Evolutionary conservation across 1,139 yeast species (phyloP).

Genomic region (Pneumocystis jirovecii): DNA sequence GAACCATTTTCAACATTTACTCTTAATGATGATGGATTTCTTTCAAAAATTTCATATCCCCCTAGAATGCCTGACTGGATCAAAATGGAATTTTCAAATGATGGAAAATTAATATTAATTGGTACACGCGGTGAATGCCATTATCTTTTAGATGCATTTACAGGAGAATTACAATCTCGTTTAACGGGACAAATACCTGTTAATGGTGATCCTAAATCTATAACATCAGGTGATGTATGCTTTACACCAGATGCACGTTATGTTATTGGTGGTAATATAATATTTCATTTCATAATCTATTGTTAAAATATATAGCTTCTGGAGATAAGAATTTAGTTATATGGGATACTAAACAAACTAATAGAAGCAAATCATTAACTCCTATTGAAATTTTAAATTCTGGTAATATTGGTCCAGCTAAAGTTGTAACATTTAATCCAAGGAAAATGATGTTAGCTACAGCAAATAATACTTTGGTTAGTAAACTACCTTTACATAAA

Average conservation of each 20-base stretch:
- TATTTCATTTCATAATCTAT: neutral
- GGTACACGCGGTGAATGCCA: conserved; percentile 43
- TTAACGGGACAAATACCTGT: conserved; percentile 30
- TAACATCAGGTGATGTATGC: conserved; percentile 39
- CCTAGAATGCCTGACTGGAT: conserved; percentile 32
- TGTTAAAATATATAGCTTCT: neutral
- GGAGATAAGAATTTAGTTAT: conserved; percentile 40
- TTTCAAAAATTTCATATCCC: conserved; percentile 21
- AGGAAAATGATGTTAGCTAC: conserved; percentile 61
- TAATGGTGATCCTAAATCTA: conserved; percentile 4
- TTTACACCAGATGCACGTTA: conserved; percentile 73
- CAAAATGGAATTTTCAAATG: conserved; percentile 68
- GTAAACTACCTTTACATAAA: neutral
- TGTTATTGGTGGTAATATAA: conserved; percentile 39
- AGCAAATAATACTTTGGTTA: conserved; percentile 40
- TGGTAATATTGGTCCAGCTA: conserved; percentile 33
- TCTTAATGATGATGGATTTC: conserved; percentile 10
- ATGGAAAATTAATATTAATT: conserved; percentile 58
- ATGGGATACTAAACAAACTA: conserved; percentile 41
- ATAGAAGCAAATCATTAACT: conserved; percentile 17
- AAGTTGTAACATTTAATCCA: conserved; percentile 64
- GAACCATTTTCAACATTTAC: conserved; percentile 36
- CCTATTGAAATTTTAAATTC: conserved; percentile 21
- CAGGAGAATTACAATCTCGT: conserved; percentile 43
- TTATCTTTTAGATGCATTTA: conserved; percentile 55